phyloP scores from a whole-genome alignment of 169 alveolate genomes.

The Eimeria maxima region DNA sequence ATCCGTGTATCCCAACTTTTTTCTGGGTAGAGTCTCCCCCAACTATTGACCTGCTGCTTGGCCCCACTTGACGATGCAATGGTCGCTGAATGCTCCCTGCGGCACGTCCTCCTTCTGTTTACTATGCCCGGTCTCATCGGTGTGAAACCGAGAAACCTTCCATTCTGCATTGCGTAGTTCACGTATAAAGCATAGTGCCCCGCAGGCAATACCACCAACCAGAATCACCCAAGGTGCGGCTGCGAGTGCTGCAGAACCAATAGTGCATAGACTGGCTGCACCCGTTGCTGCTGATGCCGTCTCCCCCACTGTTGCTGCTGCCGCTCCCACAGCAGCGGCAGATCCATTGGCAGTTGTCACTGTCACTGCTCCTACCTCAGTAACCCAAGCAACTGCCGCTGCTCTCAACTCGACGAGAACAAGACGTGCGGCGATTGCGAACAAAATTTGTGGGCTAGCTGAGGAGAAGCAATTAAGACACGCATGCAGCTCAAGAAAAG shows the following conservation, averaged over 20 bases:
- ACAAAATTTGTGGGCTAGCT: neutral
- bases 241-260: slow-evolving; percentile 16
- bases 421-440: slow-evolving; percentile 50
- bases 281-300: slow-evolving; percentile 52
- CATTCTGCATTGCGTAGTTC: neutral
- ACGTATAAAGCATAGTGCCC: neutral
- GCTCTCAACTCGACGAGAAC: slow-evolving; percentile 31
- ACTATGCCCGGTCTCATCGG: slow-evolving; percentile 13
- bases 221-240: slow-evolving; percentile 49
- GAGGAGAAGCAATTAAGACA: neutral
- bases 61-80: slow-evolving; percentile 67
- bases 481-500: neutral
- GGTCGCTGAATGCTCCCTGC: neutral
- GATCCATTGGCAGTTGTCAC: neutral
- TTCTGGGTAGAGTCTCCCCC: neutral
- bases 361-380: slow-evolving; percentile 28
- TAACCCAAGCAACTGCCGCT: neutral
- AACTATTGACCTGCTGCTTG: neutral
- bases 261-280: slow-evolving; percentile 11
- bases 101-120: neutral
- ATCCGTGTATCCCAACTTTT: neutral
- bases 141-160: neutral
- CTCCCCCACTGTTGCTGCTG: slow-evolving; percentile 16
- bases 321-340: slow-evolving; percentile 31
- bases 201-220: slow-evolving; percentile 17